Percentiles rank a stretch among this genome's conserved stretches.
phyloP scores from a whole-genome alignment of 2,329 filamentous ascomycete genomes.

The Rhytidhysteron rufulum region DNA sequence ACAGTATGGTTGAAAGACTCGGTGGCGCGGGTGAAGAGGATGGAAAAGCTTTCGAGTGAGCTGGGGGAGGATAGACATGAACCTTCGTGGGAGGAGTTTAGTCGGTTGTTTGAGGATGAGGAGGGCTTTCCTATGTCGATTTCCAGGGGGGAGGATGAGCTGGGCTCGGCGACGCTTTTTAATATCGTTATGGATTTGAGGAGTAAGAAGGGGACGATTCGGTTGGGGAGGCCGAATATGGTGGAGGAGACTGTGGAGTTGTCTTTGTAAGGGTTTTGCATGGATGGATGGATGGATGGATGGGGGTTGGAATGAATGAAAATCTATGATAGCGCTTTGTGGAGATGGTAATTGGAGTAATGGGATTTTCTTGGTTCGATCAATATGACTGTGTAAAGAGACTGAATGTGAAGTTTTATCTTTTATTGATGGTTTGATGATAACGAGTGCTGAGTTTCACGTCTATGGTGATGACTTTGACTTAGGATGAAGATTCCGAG shows the following conservation, averaged over 20 bases:
- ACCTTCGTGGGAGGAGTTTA: constrained; percentile 7
- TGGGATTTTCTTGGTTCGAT: too few relatives aligned
- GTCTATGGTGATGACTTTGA: too few relatives aligned
- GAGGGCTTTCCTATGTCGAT: constrained; percentile 27
- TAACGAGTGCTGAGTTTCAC: too few relatives aligned
- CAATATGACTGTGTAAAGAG: too few relatives aligned
- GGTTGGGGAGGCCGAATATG: constrained; percentile 26
- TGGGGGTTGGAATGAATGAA: too few relatives aligned
- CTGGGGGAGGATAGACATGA: neutral
- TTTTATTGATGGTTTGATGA: too few relatives aligned
- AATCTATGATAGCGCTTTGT: too few relatives aligned
- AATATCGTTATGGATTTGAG: constrained; percentile 37
- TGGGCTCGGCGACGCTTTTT: constrained; percentile 28
- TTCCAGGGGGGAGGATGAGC: constrained; percentile 17
- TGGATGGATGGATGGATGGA: too few relatives aligned
- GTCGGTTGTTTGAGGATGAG: constrained; percentile 26
- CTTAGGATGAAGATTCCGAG: too few relatives aligned
- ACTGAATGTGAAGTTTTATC: too few relatives aligned
- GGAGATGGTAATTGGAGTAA: too few relatives aligned
- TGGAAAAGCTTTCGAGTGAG: constrained; percentile 8
- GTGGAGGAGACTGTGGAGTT: constrained; percentile 15
- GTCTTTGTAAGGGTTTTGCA: neutral
- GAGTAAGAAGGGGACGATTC: constrained; percentile 21
- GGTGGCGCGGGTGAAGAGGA: constrained; percentile 1
- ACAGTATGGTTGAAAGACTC: neutral